phyloP scores from a whole-genome alignment of 1,139 yeast genomes.

The Sugiyamaella novakii region DNA sequence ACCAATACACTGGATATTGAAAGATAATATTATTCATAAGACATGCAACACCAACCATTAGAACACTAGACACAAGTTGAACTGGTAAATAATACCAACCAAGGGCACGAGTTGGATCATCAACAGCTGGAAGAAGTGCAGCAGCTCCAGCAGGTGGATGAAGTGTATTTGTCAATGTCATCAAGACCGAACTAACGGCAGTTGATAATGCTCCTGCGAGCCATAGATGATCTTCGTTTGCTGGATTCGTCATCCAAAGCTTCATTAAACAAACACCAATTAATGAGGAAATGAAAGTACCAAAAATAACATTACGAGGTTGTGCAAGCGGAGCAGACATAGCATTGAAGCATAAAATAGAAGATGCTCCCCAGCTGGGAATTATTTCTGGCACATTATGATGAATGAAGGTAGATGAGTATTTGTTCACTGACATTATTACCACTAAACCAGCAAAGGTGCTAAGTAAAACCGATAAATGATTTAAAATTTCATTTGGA shows the following conservation, averaged over 20 bases:
- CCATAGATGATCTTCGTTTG: slow-evolving; percentile 52
- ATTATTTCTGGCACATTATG: slow-evolving; percentile 57
- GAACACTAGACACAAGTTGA: slow-evolving; percentile 54
- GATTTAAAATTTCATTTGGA: slow-evolving; percentile 16
- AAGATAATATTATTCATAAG: slow-evolving; percentile 59
- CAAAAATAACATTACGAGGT: slow-evolving; percentile 61
- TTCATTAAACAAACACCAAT: slow-evolving; percentile 60
- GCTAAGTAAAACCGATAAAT: slow-evolving; percentile 32
- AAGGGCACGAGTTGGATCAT: slow-evolving; percentile 50
- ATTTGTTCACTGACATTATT: slow-evolving; percentile 55
- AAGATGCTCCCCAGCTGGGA: slow-evolving; percentile 66
- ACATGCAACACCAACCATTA: slow-evolving; percentile 57
- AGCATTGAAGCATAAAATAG: slow-evolving; percentile 62
- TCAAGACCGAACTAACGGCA: slow-evolving; percentile 56
- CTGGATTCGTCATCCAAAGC: slow-evolving; percentile 46
- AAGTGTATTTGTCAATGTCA: slow-evolving; percentile 60
- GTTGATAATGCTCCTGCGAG: slow-evolving; percentile 64
- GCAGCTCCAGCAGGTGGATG: slow-evolving; percentile 82
- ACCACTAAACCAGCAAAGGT: slow-evolving; percentile 57
- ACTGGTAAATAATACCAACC: slow-evolving; percentile 72
- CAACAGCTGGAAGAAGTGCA: slow-evolving; percentile 61
- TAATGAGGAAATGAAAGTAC: slow-evolving; percentile 57
- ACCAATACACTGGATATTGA: slow-evolving; percentile 64
- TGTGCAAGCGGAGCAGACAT: slow-evolving; percentile 63
- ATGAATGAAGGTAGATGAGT: slow-evolving; percentile 50